Evolutionary conservation across 352 stramenopile species (phyloP), one percentile per base, ranked within the genome.

Genomic region (Poterioochromonas sp.): DNA sequence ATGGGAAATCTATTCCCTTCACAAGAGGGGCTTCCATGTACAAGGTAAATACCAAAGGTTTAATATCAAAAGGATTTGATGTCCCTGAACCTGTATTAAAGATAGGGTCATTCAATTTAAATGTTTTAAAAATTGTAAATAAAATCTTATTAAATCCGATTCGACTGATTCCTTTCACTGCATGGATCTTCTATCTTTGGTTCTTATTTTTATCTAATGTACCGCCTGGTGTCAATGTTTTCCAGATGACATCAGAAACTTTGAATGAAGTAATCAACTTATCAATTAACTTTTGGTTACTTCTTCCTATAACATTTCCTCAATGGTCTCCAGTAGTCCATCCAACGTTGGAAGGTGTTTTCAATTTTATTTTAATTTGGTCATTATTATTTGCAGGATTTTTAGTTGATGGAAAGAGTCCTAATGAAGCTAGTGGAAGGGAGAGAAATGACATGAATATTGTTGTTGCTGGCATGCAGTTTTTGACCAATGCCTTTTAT

Each of bases 291-390:
- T 91, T 91, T 60, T 88, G 89, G 60, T 82, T 90, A 34, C 81
- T 92, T 29, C 82, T 83, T n/a, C 88, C 87, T 0, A 77, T 88
- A 44, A 62, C 90, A 12, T 64, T 86, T 41, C 77, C 88, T 41
- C 81, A 83, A 2, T 84, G 86, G 58, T 79, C 83, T 51, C 82
- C 86, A 12, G 82, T 85, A 8, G 79, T 92, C 0, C 86, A 92
- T 82, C 87, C 88, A 0, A 82, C 85, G 43, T 78, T 92, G 40
- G 88, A 92, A 76, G 88, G 83, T 26, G 78, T 90, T 26, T 92
- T 92, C 79, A 92, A 92, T 81, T 60, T 86, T 43, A 58, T 91
- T 0, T 82, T 92, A 71, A 86, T 85, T 34, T 92, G 87, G 87
- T 82, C 85, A 8, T 84, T 83, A 73, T 76, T 92, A 60, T 92